A percentile compares a stretch with the other conserved stretches of the same genome.
Conservation (phyloP, 345 rosid species). For the Populus alba region DNA sequence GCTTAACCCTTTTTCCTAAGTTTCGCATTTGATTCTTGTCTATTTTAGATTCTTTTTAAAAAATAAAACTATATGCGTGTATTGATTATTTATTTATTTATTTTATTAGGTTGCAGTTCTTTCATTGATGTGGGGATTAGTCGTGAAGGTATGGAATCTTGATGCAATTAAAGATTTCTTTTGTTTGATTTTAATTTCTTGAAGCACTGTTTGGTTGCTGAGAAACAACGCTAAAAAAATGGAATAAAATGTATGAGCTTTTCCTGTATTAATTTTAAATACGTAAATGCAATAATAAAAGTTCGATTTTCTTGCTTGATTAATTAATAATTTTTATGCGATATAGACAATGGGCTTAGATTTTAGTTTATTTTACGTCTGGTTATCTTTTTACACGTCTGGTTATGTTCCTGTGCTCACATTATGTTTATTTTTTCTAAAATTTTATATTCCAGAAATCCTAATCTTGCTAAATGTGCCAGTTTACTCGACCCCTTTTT, state of each 20-base stretch:
- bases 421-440: not conserved
- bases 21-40: not conserved
- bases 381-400: not conserved
- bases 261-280: not conserved
- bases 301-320: not conserved
- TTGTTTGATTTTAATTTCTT: not conserved
- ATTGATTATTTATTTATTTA: not conserved
- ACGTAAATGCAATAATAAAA: not conserved
- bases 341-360: not conserved
- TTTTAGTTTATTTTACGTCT: not conserved
- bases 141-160: constrained; percentile 15
- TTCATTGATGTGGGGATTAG: constrained; percentile 17
- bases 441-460: not conserved
- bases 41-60: too few species aligned
- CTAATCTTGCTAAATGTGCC: not conserved
- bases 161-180: not conserved
- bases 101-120: not conserved
- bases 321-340: not conserved
- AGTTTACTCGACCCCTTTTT: not conserved
- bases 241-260: not conserved
- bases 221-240: constrained; percentile 1
- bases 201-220: constrained; percentile 19
- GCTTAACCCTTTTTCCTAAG: not conserved
- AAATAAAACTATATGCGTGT: not conserved
- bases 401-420: not conserved